These are phyloP conservation scores for Colletotrichum paranaense DNA, from an alignment of 2,329 filamentous ascomycete species.

Conservation along the genomic window DNA sequence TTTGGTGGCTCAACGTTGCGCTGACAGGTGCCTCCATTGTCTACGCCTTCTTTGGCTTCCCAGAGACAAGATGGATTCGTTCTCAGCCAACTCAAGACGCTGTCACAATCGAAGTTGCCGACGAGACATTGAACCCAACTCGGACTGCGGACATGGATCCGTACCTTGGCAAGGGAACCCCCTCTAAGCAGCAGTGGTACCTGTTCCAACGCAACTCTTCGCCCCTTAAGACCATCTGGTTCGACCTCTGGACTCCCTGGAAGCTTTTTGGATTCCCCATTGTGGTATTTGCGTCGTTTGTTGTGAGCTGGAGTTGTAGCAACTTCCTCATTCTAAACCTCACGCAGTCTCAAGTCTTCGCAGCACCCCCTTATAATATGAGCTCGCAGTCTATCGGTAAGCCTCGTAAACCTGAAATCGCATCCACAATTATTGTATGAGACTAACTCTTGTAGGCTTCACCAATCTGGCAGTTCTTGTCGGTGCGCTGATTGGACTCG, in stretches of 20 bases:
- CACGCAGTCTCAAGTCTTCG: conserved; percentile 48
- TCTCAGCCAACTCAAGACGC: neutral
- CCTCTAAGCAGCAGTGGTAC: conserved; percentile 66
- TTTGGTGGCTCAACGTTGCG: conserved; percentile 75
- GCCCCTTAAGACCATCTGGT: conserved; percentile 55
- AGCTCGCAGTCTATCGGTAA: neutral
- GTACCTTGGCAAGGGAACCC: conserved; percentile 65
- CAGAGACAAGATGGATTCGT: neutral
- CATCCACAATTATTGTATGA: neutral
- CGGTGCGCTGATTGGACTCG: neutral
- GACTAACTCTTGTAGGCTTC: neutral
- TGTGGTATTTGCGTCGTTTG: conserved; percentile 70
- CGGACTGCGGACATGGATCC: conserved; percentile 42
- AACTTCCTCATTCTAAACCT: conserved; percentile 66
- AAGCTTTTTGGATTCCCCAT: conserved; percentile 73
- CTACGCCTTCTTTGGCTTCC: conserved; percentile 59
- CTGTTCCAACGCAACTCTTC: conserved; percentile 56
- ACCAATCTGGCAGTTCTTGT: neutral
- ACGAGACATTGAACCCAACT: neutral
- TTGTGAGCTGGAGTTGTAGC: conserved; percentile 60
- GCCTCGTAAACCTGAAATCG: rapidly evolving
- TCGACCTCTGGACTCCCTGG: conserved; percentile 70
- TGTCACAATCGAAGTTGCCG: neutral
- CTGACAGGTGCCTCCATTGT: conserved; percentile 61
- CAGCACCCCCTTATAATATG: conserved; percentile 33